phyloP scores from a whole-genome alignment of 176 grass and related monocot genomes.

The Carex pumila region DNA sequence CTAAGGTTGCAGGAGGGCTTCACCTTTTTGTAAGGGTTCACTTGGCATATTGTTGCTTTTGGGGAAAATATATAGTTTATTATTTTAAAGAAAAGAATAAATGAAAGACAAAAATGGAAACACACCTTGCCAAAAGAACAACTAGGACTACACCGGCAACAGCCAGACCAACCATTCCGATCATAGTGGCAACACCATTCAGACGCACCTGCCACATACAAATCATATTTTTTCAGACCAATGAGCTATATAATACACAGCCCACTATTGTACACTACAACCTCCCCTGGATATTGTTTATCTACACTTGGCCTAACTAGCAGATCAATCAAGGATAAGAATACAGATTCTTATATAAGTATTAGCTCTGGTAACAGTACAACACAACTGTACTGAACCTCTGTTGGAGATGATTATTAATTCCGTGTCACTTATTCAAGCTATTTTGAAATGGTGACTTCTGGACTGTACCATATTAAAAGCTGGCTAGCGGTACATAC shows the following conservation, averaged over 20 bases:
- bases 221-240: background rate
- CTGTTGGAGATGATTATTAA: background rate
- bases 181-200: conserved; percentile 95
- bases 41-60: background rate
- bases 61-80: background rate
- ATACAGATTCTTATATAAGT: background rate
- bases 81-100: background rate
- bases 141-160: conserved; percentile 66
- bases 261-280: background rate
- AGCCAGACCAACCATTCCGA: conserved; percentile 70
- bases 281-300: background rate
- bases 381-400: background rate
- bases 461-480: background rate
- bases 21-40: background rate
- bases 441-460: background rate
- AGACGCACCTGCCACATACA: conserved; percentile 57
- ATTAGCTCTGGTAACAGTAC: background rate
- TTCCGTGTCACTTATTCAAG: background rate
- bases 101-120: background rate
- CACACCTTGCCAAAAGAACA: conserved; percentile 71
- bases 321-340: background rate
- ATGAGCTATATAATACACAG: background rate
- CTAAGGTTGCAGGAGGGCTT: background rate
- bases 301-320: background rate
- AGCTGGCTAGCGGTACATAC: background rate